phyloP scores from a whole-genome alignment of 2,329 filamentous ascomycete species.

The Neoascochyta sp. region DNA sequence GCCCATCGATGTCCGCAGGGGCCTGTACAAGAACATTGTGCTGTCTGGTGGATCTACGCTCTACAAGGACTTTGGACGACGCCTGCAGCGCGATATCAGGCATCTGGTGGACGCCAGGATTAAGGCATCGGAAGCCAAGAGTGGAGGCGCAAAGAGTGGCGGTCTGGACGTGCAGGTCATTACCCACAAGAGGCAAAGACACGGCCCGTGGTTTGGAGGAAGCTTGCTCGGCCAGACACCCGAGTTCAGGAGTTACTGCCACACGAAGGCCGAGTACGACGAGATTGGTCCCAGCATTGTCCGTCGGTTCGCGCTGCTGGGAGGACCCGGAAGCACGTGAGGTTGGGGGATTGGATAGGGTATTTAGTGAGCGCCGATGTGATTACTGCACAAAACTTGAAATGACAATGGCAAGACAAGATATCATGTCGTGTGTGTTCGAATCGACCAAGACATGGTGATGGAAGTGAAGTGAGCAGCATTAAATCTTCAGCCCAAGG shows the following conservation, averaged over 20 bases:
- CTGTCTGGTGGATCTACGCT: constrained; percentile 93
- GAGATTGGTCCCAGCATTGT: constrained; percentile 96
- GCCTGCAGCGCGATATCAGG: constrained; percentile 95
- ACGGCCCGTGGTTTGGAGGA: constrained; percentile 98
- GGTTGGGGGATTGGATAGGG: neutral
- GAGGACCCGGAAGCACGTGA: constrained; percentile 75
- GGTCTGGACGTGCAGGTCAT: constrained; percentile 96
- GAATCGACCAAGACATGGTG: too few relatives aligned
- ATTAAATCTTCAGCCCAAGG: too few relatives aligned
- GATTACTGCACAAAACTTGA: constrained; percentile 13
- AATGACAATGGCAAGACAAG: too few relatives aligned
- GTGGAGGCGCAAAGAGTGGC: constrained; percentile 87
- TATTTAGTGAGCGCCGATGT: constrained; percentile 12
- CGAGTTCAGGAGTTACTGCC: constrained; percentile 97
- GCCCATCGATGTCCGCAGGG: constrained; percentile 93
- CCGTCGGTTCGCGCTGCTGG: constrained; percentile 86
- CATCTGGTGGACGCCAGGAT: constrained; percentile 93
- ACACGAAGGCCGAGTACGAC: constrained; percentile 72
- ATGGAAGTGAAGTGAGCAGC: too few relatives aligned
- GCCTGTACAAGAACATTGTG: constrained; percentile 99
- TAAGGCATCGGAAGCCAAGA: constrained; percentile 83
- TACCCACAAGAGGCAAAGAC: constrained; percentile 92
- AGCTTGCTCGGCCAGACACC: constrained; percentile 95
- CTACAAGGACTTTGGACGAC: constrained; percentile 96
- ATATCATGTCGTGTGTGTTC: too few relatives aligned